Conservation (phyloP, 2,329 filamentous ascomycete genomes). For the Microcyclosporella mali region DNA sequence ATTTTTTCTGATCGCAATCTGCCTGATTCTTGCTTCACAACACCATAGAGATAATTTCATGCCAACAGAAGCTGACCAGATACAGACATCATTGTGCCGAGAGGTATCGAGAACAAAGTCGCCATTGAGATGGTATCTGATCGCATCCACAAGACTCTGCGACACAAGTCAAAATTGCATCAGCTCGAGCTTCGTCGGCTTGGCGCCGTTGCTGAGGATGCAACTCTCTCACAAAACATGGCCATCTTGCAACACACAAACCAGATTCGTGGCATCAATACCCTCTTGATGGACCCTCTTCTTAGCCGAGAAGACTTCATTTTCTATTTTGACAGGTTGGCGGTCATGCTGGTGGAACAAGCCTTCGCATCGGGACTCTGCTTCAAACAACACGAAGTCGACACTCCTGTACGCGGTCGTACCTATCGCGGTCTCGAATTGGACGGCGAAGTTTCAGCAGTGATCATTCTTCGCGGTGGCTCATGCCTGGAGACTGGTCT, state of each 20-base stretch:
- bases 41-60: background rate
- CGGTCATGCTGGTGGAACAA: slow-evolving; percentile 76
- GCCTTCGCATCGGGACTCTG: slow-evolving; percentile 66
- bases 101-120: slow-evolving; percentile 89
- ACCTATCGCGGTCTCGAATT: slow-evolving; percentile 66
- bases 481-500: slow-evolving; percentile 82
- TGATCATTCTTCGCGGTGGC: slow-evolving; percentile 82
- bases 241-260: slow-evolving; percentile 67
- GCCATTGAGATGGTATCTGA: slow-evolving; percentile 91
- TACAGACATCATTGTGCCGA: slow-evolving; percentile 82
- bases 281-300: slow-evolving; percentile 74
- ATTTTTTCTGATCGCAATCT: slow-evolving; percentile 29
- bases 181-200: slow-evolving; percentile 71
- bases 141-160: slow-evolving; percentile 80
- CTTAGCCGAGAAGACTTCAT: slow-evolving; percentile 85
- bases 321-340: slow-evolving; percentile 91
- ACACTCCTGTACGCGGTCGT: slow-evolving; percentile 61
- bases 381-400: slow-evolving; percentile 58
- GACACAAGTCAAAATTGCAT: slow-evolving; percentile 79
- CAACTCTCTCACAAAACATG: slow-evolving; percentile 68
- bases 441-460: slow-evolving; percentile 70
- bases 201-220: slow-evolving; percentile 60
- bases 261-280: slow-evolving; percentile 83
- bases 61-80: slow-evolving; percentile 11
- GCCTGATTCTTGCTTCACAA: background rate